Percentiles rank a stretch among this genome's conserved stretches.
These are phyloP conservation scores for Musa itinerans DNA, from an alignment of 176 grass and related monocot species.

Conservation along the genomic window DNA sequence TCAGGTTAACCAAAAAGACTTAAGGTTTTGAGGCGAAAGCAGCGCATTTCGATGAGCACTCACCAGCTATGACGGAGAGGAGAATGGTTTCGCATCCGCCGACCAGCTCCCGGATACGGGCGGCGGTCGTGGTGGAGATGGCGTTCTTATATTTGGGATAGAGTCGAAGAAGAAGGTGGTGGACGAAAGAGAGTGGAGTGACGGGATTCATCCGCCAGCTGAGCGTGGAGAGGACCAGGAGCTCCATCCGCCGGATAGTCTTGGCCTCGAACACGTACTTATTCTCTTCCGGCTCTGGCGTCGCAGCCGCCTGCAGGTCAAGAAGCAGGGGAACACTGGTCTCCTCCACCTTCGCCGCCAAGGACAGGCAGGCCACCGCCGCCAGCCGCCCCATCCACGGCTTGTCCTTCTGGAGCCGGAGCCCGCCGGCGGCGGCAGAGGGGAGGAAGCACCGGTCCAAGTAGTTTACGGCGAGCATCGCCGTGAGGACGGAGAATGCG, in stretches of 20 bases:
- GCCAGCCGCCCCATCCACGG: conserved; percentile 71
- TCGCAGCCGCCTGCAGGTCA: conserved; percentile 50
- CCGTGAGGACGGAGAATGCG: conserved; percentile 61
- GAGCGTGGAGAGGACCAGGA: conserved; percentile 61
- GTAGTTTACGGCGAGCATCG: conserved; percentile 49
- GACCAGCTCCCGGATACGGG: conserved; percentile 9
- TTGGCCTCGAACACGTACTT: conserved; percentile 55
- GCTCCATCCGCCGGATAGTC: conserved; percentile 79
- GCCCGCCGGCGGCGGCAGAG: conserved; percentile 2
- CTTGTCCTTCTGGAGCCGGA: conserved; percentile 32
- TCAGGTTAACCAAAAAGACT: neutral
- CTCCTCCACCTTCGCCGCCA: conserved; percentile 88
- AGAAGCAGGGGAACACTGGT: conserved; percentile 51
- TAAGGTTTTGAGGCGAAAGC: neutral
- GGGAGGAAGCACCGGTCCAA: conserved; percentile 72
- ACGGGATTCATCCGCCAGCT: conserved; percentile 64
- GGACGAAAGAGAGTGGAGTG: conserved; percentile 65
- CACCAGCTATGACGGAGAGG: conserved; percentile 47
- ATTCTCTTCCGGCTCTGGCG: neutral
- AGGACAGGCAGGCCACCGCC: conserved; percentile 58
- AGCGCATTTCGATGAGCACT: conserved; percentile 5
- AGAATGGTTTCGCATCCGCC: conserved; percentile 37
- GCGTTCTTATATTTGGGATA: neutral
- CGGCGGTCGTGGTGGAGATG: neutral
- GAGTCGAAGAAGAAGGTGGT: conserved; percentile 30